Evolutionary conservation across 2,329 filamentous ascomycete species (phyloP).

Genomic region (Cladosporium sp.): DNA sequence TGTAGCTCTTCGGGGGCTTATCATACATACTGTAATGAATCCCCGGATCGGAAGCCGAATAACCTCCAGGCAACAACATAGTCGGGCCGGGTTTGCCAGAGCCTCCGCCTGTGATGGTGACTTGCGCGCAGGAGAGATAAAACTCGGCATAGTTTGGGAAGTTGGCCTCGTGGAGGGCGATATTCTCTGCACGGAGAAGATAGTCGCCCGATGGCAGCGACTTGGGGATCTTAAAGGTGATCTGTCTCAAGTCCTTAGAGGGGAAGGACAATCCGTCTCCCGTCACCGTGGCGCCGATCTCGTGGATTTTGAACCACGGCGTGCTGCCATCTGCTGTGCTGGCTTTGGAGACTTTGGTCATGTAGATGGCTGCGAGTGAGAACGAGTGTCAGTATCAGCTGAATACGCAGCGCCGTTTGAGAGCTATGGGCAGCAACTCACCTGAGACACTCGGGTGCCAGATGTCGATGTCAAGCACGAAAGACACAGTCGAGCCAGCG

Average conservation of each 20-base stretch:
- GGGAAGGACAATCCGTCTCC: constrained; percentile 3
- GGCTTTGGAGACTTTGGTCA: too few relatives aligned
- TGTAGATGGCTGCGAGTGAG: constrained; percentile 3
- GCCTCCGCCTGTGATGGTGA: constrained; percentile 11
- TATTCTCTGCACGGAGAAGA: constrained; percentile 50
- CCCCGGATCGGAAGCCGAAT: constrained; percentile 38
- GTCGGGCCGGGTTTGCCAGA: constrained; percentile 29
- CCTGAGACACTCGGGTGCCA: too few relatives aligned
- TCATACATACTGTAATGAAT: constrained; percentile 36
- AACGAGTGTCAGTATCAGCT: constrained; percentile 11
- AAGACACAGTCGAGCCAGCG: constrained; percentile 16
- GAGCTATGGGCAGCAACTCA: too few relatives aligned
- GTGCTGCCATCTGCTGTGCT: too few relatives aligned
- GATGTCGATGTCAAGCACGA: neutral
- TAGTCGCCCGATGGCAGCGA: constrained; percentile 52
- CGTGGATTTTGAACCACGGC: constrained; percentile 30
- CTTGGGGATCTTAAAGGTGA: constrained; percentile 38
- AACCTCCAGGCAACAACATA: constrained; percentile 33
- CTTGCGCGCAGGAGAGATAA: constrained; percentile 31
- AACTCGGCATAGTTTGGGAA: constrained; percentile 32
- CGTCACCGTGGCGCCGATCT: neutral
- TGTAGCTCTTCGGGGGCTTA: constrained; percentile 26
- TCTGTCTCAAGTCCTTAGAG: constrained; percentile 7
- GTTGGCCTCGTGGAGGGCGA: constrained; percentile 49
- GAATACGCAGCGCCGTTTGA: too few relatives aligned